Percentiles rank a stretch among this genome's conserved stretches.
phyloP scores from a whole-genome alignment of 805 yeast species.

The Sugiyamaella smithiae region DNA sequence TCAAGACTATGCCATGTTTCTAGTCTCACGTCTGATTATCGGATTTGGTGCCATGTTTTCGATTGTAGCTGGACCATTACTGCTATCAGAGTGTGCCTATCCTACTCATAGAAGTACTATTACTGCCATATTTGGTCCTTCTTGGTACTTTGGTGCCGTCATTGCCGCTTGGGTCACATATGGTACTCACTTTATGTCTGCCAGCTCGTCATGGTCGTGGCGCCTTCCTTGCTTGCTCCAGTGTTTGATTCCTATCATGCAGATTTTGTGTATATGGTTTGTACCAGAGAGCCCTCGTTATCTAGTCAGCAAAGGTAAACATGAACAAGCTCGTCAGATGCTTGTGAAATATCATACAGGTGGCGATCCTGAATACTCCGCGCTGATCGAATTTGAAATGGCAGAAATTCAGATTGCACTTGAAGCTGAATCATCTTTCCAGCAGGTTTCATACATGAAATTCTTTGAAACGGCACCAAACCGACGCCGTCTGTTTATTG shows the following conservation, averaged over 20 bases:
- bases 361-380: conserved; percentile 15
- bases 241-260: conserved; percentile 2
- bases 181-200: conserved; percentile 4
- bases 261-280: not conserved
- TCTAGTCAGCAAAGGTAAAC: conserved; percentile 34
- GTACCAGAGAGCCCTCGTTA: conserved; percentile 14
- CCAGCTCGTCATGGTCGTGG: conserved; percentile 15
- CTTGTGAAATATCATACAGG: conserved; percentile 20
- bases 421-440: conserved; percentile 9
- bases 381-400: conserved; percentile 16
- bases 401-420: conserved; percentile 1
- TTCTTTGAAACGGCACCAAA: conserved; percentile 7
- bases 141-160: conserved; percentile 66
- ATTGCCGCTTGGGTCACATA: conserved; percentile 71
- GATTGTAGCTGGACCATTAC: conserved; percentile 78
- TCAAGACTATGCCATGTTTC: conserved; percentile 57
- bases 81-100: conserved; percentile 73
- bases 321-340: conserved; percentile 42
- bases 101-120: conserved; percentile 59
- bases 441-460: not conserved
- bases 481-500: conserved; percentile 11
- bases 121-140: conserved; percentile 65
- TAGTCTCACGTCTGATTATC: conserved; percentile 64
- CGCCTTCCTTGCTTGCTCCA: conserved; percentile 4
- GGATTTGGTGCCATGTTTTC: conserved; percentile 74